These are phyloP conservation scores for Boletus coccyginus DNA, from an alignment of 768 basidiomycete genomes.

Conservation along the genomic window DNA sequence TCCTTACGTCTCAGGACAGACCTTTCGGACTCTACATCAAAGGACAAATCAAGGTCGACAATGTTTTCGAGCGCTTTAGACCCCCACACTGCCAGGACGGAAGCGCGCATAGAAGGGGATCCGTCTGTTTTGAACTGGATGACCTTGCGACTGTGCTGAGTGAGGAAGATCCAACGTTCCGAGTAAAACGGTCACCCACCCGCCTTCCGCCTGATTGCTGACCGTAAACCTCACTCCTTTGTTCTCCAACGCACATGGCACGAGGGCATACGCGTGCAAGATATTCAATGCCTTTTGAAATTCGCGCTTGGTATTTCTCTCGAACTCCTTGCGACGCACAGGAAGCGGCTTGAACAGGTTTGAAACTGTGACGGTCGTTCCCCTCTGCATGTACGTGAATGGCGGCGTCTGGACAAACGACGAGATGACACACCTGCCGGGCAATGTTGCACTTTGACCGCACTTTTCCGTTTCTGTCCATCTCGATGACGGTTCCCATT, in stretches of 20 bases:
- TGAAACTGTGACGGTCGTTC: conserved; percentile 75
- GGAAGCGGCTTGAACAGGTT: conserved; percentile 80
- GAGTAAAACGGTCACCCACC: conserved; percentile 45
- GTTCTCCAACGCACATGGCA: conserved; percentile 61
- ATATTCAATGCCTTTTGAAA: conserved; percentile 81
- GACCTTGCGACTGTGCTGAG: conserved; percentile 49
- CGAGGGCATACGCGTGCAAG: conserved; percentile 85
- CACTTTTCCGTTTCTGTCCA: conserved; percentile 65
- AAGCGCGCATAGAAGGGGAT: conserved; percentile 53
- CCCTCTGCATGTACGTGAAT: conserved; percentile 54
- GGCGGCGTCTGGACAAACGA: not conserved
- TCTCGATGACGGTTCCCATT: conserved; percentile 74
- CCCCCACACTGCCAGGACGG: conserved; percentile 81
- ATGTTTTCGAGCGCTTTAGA: conserved; percentile 74
- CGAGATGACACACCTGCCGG: conserved; percentile 54
- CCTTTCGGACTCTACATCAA: conserved; percentile 69
- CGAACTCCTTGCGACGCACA: conserved; percentile 89
- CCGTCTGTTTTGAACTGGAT: conserved; percentile 76
- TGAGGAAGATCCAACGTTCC: conserved; percentile 1
- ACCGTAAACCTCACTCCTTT: conserved; percentile 72
- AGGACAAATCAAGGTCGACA: conserved; percentile 65
- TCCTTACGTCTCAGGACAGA: conserved; percentile 19
- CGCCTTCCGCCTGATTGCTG: conserved; percentile 63
- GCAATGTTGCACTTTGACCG: conserved; percentile 62
- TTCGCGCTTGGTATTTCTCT: conserved; percentile 85